These are phyloP conservation scores for Fimicolochytrium jonesii DNA, from an alignment of 192 early-diverging fungal genomes.

Conservation along the genomic window DNA sequence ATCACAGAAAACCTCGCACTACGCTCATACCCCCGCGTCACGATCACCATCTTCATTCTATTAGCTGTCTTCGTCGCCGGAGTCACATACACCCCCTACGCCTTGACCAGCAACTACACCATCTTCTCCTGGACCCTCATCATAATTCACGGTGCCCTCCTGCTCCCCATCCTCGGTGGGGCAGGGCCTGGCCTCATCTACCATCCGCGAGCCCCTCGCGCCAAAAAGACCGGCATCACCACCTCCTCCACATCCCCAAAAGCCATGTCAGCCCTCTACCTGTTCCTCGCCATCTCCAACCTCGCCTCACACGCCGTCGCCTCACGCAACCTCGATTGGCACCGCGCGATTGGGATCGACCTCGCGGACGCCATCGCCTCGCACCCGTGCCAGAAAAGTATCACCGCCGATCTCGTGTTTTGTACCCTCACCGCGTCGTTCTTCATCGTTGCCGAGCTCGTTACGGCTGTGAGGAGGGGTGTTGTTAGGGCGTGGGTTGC, in stretches of 20 bases:
- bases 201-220: no score
- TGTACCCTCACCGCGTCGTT: conserved; percentile 4
- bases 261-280: conserved; percentile 6
- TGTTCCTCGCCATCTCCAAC: conserved; percentile 14
- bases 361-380: not conserved
- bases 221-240: no score
- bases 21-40: not conserved
- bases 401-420: conserved; percentile 24
- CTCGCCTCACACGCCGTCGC: conserved; percentile 3
- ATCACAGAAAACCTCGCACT: conserved; percentile 6
- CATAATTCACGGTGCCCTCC: conserved; percentile 13
- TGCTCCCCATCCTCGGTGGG: conserved; percentile 15
- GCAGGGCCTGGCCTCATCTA: conserved; percentile 12
- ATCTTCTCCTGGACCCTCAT: no score
- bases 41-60: conserved; percentile 3
- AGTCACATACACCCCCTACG: conserved; percentile 17
- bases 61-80: not conserved
- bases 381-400: conserved; percentile 21
- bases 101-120: no score
- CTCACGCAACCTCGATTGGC: not conserved
- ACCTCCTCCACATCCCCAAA: not conserved
- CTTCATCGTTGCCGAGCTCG: conserved; percentile 1
- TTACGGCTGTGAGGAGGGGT: not conserved
- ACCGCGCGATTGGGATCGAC: not conserved
- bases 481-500: not conserved